These are phyloP conservation scores for Bipolaris bicolor DNA, from an alignment of 2,329 filamentous ascomycete genomes.

Conservation along the genomic window DNA sequence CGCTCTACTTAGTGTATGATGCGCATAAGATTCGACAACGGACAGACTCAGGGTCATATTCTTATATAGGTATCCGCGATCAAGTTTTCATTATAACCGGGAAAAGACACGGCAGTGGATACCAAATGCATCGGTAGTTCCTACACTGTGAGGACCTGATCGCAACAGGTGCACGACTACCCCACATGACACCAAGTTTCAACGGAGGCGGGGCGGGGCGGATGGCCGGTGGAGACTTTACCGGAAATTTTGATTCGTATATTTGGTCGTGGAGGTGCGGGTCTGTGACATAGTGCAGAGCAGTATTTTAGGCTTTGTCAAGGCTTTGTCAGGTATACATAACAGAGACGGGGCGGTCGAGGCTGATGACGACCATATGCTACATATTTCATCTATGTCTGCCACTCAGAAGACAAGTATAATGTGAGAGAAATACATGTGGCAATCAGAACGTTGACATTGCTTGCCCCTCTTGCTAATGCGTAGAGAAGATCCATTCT, in stretches of 20 bases:
- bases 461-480: not conserved
- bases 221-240: conserved; percentile 15
- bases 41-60: not conserved
- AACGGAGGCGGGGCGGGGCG: conserved; percentile 1
- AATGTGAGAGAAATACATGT: not conserved
- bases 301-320: conserved; percentile 15
- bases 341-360: not conserved
- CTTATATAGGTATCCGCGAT: conserved; percentile 5
- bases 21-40: not conserved
- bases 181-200: conserved; percentile 33
- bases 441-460: not conserved
- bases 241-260: conserved; percentile 18
- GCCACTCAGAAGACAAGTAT: not conserved
- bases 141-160: not conserved
- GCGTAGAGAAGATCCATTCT: not conserved
- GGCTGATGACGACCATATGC: not conserved
- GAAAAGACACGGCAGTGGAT: conserved; percentile 25
- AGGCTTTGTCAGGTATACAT: conserved; percentile 22
- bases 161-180: conserved; percentile 20
- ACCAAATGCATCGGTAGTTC: conserved; percentile 21
- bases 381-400: too few species aligned
- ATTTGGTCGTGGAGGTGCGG: not conserved
- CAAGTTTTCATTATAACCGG: not conserved
- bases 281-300: not conserved
- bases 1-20: not conserved